Conservation (phyloP, 2,329 filamentous ascomycete genomes). For the Xylaria sp. region DNA sequence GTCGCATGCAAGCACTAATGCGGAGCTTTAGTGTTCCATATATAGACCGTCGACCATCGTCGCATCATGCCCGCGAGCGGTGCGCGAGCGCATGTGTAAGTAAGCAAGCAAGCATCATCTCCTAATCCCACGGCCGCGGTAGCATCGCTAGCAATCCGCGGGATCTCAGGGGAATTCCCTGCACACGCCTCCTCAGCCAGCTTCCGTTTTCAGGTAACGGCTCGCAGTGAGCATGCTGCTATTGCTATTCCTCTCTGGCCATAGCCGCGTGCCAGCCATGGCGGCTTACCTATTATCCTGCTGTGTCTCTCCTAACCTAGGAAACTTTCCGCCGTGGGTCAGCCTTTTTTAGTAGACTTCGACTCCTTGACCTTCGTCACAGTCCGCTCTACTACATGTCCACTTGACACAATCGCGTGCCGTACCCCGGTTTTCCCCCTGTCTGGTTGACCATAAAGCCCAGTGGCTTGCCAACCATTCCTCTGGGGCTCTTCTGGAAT, state of each 20-base stretch:
- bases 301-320: constrained; percentile 27
- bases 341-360: constrained; percentile 12
- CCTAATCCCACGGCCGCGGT: constrained; percentile 20
- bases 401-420: constrained; percentile 20
- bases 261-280: constrained; percentile 21
- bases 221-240: constrained; percentile 24
- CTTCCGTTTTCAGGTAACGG: constrained; percentile 27
- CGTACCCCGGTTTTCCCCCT: constrained; percentile 17
- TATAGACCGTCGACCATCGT: constrained; percentile 27
- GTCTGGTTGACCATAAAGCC: constrained; percentile 7
- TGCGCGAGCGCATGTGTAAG: constrained; percentile 11
- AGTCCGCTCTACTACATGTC: constrained; percentile 24
- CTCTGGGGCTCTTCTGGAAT: constrained; percentile 22
- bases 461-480: constrained; percentile 25
- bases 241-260: constrained; percentile 23
- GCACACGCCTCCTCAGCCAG: constrained; percentile 26
- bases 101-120: constrained; percentile 15
- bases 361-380: constrained; percentile 14
- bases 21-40: constrained; percentile 31
- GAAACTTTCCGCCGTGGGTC: constrained; percentile 25
- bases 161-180: constrained; percentile 24
- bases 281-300: constrained; percentile 20
- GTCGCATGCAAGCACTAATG: constrained; percentile 31
- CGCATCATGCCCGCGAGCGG: constrained; percentile 26
- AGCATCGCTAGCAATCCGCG: constrained; percentile 23